phyloP scores from a whole-genome alignment of 192 early-diverging fungal genomes.

The Rhizoclosmatium sp. region DNA sequence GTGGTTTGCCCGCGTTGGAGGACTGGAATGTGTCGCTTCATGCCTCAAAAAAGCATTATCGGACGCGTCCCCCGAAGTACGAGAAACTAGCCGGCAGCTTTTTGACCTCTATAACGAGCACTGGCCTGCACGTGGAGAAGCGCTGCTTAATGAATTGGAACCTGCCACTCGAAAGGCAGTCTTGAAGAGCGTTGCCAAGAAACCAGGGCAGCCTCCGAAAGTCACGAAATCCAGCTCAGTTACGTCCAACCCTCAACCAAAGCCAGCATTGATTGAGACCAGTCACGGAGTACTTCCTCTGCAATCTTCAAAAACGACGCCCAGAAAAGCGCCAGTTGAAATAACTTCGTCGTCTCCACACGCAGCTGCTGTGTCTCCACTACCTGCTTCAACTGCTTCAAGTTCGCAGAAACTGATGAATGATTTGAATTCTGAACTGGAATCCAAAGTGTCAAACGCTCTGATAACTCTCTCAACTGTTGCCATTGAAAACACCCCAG shows the following conservation, averaged over 20 bases:
- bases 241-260: too few species aligned
- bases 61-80: slow-evolving; percentile 44
- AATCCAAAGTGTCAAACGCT: not conserved
- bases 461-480: not conserved
- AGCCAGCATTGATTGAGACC: too few species aligned
- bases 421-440: not conserved
- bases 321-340: too few species aligned
- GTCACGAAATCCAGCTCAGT: too few species aligned
- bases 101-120: slow-evolving; percentile 20
- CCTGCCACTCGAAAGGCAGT: slow-evolving; percentile 10
- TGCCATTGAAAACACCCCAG: not conserved
- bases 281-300: too few species aligned
- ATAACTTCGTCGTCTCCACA: too few species aligned
- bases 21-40: slow-evolving; percentile 40
- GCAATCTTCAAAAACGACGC: too few species aligned
- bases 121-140: slow-evolving; percentile 25
- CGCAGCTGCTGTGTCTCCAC: not conserved
- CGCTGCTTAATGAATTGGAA: slow-evolving; percentile 4
- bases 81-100: slow-evolving; percentile 41
- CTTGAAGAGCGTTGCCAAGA: slow-evolving; percentile 8
- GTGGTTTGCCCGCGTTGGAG: slow-evolving; percentile 20
- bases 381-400: not conserved
- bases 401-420: not conserved
- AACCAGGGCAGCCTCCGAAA: not conserved
- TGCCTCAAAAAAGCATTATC: slow-evolving; percentile 47